phyloP scores from a whole-genome alignment of 306 rosid genomes.

The Prinsepia uniflora region DNA sequence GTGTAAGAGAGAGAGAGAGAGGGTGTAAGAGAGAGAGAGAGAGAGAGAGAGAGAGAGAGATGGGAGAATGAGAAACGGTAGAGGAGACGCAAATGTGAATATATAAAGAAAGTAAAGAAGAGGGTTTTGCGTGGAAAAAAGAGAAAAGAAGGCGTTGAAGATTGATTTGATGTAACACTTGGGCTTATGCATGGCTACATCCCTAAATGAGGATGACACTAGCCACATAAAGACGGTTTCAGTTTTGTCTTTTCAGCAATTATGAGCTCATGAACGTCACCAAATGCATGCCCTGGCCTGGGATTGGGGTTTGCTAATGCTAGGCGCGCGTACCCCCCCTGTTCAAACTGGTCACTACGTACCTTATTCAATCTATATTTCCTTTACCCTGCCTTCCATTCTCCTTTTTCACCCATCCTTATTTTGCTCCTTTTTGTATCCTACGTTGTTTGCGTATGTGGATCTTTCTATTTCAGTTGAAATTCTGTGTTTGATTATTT shows the following conservation, averaged over 20 bases:
- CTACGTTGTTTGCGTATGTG: too few relatives aligned
- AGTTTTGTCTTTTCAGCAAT: slow-evolving; percentile 25
- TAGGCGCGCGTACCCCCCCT: background rate
- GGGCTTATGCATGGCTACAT: slow-evolving; percentile 27
- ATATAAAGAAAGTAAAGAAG: slow-evolving; percentile 20
- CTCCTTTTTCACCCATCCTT: too few relatives aligned
- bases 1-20: background rate
- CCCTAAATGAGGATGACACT: slow-evolving; percentile 22
- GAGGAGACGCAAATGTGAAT: background rate
- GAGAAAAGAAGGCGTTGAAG: slow-evolving; percentile 19
- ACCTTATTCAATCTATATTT: background rate
- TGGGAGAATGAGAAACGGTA: background rate
- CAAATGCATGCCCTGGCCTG: background rate
- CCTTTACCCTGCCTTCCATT: background rate
- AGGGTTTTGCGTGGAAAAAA: slow-evolving; percentile 23
- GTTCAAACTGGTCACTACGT: too few relatives aligned
- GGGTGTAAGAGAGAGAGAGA: background rate
- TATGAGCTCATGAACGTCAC: background rate
- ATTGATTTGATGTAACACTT: slow-evolving; percentile 31
- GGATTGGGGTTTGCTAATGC: background rate
- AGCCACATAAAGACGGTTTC: slow-evolving; percentile 29
- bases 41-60: too few relatives aligned
- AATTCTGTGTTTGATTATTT: too few relatives aligned
- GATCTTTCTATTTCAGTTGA: too few relatives aligned
- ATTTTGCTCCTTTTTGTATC: too few relatives aligned